A percentile compares a stretch with the other conserved stretches of the same genome.
Evolutionary conservation across 768 basidiomycete species (phyloP).

Genomic region (Jaapia argillacea): DNA sequence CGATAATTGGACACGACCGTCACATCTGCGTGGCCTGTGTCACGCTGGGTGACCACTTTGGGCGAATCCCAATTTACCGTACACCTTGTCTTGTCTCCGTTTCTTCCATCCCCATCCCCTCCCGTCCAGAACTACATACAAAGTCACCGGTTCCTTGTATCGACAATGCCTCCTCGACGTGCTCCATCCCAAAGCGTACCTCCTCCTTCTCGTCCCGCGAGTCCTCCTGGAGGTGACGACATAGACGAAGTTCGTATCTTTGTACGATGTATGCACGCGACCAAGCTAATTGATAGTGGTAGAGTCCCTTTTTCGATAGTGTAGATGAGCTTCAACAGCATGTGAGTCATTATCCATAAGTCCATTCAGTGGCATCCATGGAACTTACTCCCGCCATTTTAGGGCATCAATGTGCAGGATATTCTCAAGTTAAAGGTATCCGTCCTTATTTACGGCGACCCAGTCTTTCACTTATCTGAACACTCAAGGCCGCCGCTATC

Average conservation of each 20-base stretch:
- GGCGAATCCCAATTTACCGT: too few relatives aligned
- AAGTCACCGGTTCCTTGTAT: too few relatives aligned
- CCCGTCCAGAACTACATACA: background rate
- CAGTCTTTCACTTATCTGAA: background rate
- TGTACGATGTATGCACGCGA: conserved; percentile 1
- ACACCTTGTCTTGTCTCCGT: too few relatives aligned
- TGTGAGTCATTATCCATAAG: conserved; percentile 38
- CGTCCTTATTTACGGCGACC: conserved; percentile 15
- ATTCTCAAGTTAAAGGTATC: conserved; percentile 89
- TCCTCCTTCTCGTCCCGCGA: conserved; percentile 39
- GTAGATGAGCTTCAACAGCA: conserved; percentile 84
- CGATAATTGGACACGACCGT: too few relatives aligned
- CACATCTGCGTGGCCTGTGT: too few relatives aligned
- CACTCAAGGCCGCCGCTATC: conserved; percentile 57
- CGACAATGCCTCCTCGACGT: conserved; percentile 41
- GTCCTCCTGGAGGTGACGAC: conserved; percentile 30
- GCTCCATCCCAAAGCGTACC: conserved; percentile 35
- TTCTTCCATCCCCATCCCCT: background rate
- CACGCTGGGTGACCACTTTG: too few relatives aligned
- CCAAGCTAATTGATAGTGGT: background rate
- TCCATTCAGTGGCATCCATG: too few relatives aligned
- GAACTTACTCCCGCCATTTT: too few relatives aligned
- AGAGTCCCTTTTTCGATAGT: conserved; percentile 61
- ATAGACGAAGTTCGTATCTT: conserved; percentile 28
- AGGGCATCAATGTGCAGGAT: conserved; percentile 96